Conservation (phyloP, 176 grass and related monocot species). For the Aechmea fasciata region DNA sequence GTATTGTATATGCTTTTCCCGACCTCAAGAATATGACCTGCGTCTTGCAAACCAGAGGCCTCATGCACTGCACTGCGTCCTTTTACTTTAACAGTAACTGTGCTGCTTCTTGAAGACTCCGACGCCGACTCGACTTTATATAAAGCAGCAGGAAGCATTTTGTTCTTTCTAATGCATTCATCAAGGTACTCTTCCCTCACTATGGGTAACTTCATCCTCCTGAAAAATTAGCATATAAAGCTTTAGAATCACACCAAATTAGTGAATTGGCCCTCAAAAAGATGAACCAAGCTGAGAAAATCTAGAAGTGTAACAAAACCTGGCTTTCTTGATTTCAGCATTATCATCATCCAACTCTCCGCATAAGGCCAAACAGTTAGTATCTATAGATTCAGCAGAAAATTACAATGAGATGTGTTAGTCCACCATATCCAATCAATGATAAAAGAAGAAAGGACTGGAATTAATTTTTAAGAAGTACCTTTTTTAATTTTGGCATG, state of each 20-base stretch:
- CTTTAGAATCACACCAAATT: not conserved
- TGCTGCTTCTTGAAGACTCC: slow-evolving; percentile 54
- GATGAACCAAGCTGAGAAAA: slow-evolving; percentile 7
- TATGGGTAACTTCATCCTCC: slow-evolving; percentile 87
- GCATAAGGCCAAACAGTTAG: slow-evolving; percentile 60
- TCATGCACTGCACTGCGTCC: slow-evolving; percentile 94
- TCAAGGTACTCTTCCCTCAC: slow-evolving; percentile 60
- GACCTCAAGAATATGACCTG: slow-evolving; percentile 82
- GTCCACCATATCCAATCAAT: not conserved
- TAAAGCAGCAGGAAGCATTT: slow-evolving; percentile 62
- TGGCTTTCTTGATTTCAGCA: slow-evolving; percentile 79
- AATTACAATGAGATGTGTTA: not conserved
- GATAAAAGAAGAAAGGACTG: slow-evolving; percentile 8
- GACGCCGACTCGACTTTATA: slow-evolving; percentile 54
- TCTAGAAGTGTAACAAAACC: slow-evolving; percentile 27
- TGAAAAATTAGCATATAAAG: slow-evolving; percentile 32
- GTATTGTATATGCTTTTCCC: slow-evolving; percentile 90
- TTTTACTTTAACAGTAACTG: slow-evolving; percentile 93
- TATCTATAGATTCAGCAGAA: slow-evolving; percentile 52
- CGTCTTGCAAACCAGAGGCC: slow-evolving; percentile 88
- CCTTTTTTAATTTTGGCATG: slow-evolving; percentile 71
- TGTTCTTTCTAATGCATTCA: slow-evolving; percentile 64
- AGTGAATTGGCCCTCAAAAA: slow-evolving; percentile 10
- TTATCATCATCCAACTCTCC: slow-evolving; percentile 52
- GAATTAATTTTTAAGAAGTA: slow-evolving; percentile 19